Evolutionary conservation across 2,329 filamentous ascomycete species (phyloP), one percentile per base, ranked within the genome.

Genomic region (Aspergillus melleus): DNA sequence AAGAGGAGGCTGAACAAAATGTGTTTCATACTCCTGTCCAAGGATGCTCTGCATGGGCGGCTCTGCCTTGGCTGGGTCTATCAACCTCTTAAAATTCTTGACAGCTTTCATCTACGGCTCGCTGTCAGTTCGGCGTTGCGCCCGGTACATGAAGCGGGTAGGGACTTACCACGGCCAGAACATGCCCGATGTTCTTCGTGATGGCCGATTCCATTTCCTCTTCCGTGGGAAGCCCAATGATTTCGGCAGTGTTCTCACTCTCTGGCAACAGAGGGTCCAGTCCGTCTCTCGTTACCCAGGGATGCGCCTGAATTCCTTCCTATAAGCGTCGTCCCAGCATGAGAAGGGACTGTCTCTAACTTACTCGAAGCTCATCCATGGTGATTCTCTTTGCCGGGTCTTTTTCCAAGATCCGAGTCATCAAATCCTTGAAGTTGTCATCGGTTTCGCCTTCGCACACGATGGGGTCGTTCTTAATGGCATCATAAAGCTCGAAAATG

Each of bases 171-270:
- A 98, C 91, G 55, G 88, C 91, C 59, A 98, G 81, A 2, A 98
- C 82, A 71, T 95, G 89, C 60, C 88, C 88, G 84, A 98, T 92
- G 70, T 92, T 96, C 24, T 86, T 86, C 2, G 95, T 98, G 64
- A 98, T 96, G 14, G 95, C 95, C 64, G 90, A 87, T 68, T 92
- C 92, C 71, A 97, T 86, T 77, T 99, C 95, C 58, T 93, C 88
- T 67, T 95, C 90, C 59, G 94, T 98, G 0, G 94, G 94, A 5
- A 88, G 86, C 62, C 92, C 91, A 32, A 98, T 82, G 16, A 92
- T 80, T 64, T 92, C 84, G 11, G 89, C 86, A 49, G 91, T 96
- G 68, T 99, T 99, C 71, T 97, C 93, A 64, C 92, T 90, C 49
- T 86, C 84, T 8, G 91, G 86, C 12, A 98, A 82, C 14, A 99